A percentile compares a stretch with the other conserved stretches of the same genome.
Conservation (phyloP, 2,329 filamentous ascomycete species). For the Rutstroemia sp. region DNA sequence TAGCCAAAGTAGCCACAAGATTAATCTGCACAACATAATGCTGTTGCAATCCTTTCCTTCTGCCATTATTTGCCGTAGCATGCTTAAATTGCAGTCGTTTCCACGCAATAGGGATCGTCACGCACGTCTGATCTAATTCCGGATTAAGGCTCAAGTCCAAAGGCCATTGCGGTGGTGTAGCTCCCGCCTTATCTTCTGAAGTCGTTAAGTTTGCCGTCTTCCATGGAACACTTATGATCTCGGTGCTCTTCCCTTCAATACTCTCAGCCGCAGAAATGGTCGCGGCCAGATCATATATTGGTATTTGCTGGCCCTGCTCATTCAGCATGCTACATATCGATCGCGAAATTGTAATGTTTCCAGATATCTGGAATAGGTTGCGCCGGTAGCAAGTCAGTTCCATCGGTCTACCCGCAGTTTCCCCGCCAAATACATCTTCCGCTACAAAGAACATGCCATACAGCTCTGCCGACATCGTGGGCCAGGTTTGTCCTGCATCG, state of each 20-base stretch:
- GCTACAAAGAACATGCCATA: constrained; percentile 83
- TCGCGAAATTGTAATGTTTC: constrained; percentile 72
- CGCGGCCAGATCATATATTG: constrained; percentile 71
- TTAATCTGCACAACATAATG: constrained; percentile 87
- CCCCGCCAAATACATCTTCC: constrained; percentile 62
- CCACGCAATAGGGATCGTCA: constrained; percentile 82
- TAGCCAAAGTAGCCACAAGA: constrained; percentile 66
- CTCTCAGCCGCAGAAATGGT: constrained; percentile 83
- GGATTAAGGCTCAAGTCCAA: constrained; percentile 50
- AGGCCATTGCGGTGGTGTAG: constrained; percentile 45
- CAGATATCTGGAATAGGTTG: constrained; percentile 92
- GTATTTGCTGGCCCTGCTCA: constrained; percentile 71
- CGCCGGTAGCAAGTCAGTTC: constrained; percentile 93
- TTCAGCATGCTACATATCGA: constrained; percentile 63
- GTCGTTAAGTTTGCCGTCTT: constrained; percentile 46
- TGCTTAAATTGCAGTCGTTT: constrained; percentile 93
- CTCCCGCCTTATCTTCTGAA: constrained; percentile 34
- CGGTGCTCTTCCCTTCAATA: constrained; percentile 83
- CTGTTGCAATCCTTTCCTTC: constrained; percentile 88
- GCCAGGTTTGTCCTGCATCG: constrained; percentile 55
- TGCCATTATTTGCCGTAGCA: constrained; percentile 91
- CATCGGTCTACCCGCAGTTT: constrained; percentile 46
- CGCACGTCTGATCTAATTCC: constrained; percentile 70
- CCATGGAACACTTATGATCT: constrained; percentile 96
- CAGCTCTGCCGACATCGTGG: constrained; percentile 65